Base-by-base conservation (phyloP, 1,284 basidiomycete genomes). In the Cystobasidiaceae sp. region DNA sequence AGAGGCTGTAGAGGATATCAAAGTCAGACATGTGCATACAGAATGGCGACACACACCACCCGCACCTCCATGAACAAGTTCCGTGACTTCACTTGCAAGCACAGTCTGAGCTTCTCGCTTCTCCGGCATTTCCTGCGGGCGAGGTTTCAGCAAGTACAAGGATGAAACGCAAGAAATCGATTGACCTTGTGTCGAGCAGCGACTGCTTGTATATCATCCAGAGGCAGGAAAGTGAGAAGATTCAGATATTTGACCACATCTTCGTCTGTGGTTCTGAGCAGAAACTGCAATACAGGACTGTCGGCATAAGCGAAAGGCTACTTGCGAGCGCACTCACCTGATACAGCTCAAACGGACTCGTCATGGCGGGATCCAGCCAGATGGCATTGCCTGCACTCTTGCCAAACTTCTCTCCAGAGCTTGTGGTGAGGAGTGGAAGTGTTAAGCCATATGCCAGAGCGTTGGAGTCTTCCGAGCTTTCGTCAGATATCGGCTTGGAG, bases 321-420 rank as follows among this genome's bases (percentile, higher is more conserved):
- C n/a, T n/a, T n/a, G n/a, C n/a, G n/a, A n/a, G n/a, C 68, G 43
- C n/a, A 71, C 80, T 37, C 58, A 89, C 93, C 81, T 96, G 93
- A 73, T 94, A 96, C 72, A 97, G 90, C 70, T 94, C 91, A 70
- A 89, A 88, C 8, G 88, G 82, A 69, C 86, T 88, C 1, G 92
- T 96, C 72, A 89, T 76, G 2, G 77, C 72, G 27, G 82, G 78
- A 72, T 94, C 86, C 39, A 97, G 79, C 89, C 94, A 97, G 0
- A 99, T 80, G 0, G 96, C 94, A 74, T 97, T 98, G 0, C 94
- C 94, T 0, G 91, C 89, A 69, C 88, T 90, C 81, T 99, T 99
- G 13, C 96, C 96, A 76, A 98, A 96, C 80, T 98, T 99, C 72
- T 91, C 89, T 1, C 96, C 96, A 0, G 82, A 82, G 0, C 87